Evolutionary conservation across 805 yeast species (phyloP), one percentile per base, ranked within the genome.

Genomic region (Wickerhamomyces strasburgensis): DNA sequence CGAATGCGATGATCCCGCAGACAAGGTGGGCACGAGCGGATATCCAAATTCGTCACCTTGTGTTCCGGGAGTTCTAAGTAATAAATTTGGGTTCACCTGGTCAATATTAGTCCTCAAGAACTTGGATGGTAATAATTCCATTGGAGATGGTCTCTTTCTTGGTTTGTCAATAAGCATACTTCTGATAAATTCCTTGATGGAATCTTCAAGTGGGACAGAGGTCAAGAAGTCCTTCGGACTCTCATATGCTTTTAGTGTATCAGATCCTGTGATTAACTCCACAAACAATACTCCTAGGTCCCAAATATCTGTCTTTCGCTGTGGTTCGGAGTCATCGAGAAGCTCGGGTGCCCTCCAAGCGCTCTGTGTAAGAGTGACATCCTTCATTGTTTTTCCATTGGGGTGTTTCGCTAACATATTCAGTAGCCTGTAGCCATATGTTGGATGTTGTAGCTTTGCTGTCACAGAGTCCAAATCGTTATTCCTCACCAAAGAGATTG

Each of bases 271-370:
- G 4, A 85, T 67, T 56, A 80, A 64, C 44, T 83, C 78, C 14
- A 79, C 68, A 47, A 90, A 80, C 6, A 84, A 57, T 0, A 85
- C 85, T 6, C 97, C 98, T 27, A 88, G 61, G 52, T 84, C 84
- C 98, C 98, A 93, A 8, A 93, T 82, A 63, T 93, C 98, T 0
- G 96, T 80, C 57, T 87, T 84, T 26, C 88, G 66, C 39, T 81
- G 81, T 11, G 84, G 80, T 39, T 70, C 74, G 25, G 59, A 51
- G 34, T 55, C 61, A 13, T 52, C 56, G 9, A 47, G 32, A 6
- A 80, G 46, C 56, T 89, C 97, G 0, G 98, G 97, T 0, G 97
- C 94, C 10, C 58, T 62, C 96, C 97, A 89, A 0, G 52, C 46
- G 8, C 48, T 51, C 9, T 24, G 33, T 2, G 52, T 46, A 3